A percentile compares a stretch with the other conserved stretches of the same genome.
These are phyloP conservation scores for Vanilla planifolia DNA, from an alignment of 106 monocot genomes.

Conservation along the genomic window DNA sequence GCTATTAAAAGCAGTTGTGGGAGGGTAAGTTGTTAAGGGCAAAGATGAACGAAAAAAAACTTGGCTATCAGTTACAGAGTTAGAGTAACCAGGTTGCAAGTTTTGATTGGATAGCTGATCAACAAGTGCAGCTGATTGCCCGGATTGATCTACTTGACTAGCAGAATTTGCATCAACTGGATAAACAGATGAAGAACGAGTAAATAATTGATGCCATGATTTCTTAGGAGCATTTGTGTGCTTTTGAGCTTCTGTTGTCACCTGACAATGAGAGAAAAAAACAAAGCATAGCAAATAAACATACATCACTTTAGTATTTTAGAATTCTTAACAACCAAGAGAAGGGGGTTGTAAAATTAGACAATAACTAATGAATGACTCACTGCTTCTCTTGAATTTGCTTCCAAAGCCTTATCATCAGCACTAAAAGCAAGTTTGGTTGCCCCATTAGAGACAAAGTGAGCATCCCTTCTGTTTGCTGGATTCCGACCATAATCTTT, in stretches of 20 bases:
- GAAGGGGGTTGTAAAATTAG: too few species aligned
- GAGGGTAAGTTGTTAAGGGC: neutral
- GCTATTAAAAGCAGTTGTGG: slow-evolving; percentile 1
- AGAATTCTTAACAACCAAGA: neutral
- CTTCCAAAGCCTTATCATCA: slow-evolving; percentile 19
- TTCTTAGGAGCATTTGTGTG: slow-evolving; percentile 35
- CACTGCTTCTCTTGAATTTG: slow-evolving; percentile 34
- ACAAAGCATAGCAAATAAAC: neutral
- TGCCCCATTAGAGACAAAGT: slow-evolving; percentile 11
- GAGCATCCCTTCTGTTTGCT: slow-evolving; percentile 28
- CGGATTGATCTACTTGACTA: slow-evolving; percentile 14
- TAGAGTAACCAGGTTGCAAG: slow-evolving; percentile 15
- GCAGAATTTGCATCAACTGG: slow-evolving; percentile 32
- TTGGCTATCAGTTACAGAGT: slow-evolving; percentile 19
- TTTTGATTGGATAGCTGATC: slow-evolving; percentile 23
- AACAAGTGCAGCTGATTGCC: slow-evolving; percentile 17
- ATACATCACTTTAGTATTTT: neutral
- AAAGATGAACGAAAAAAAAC: slow-evolving; percentile 10
- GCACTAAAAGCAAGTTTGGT: slow-evolving; percentile 30
- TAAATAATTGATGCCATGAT: slow-evolving; percentile 85
- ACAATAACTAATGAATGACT: slow-evolving; percentile 32
- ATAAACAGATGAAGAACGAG: slow-evolving; percentile 50
- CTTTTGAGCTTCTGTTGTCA: slow-evolving; percentile 24
- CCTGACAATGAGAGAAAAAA: slow-evolving; percentile 23
- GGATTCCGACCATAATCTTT: slow-evolving; percentile 19